Conservation (phyloP, 208 protist genomes). For the Trypanosoma caninum region DNA sequence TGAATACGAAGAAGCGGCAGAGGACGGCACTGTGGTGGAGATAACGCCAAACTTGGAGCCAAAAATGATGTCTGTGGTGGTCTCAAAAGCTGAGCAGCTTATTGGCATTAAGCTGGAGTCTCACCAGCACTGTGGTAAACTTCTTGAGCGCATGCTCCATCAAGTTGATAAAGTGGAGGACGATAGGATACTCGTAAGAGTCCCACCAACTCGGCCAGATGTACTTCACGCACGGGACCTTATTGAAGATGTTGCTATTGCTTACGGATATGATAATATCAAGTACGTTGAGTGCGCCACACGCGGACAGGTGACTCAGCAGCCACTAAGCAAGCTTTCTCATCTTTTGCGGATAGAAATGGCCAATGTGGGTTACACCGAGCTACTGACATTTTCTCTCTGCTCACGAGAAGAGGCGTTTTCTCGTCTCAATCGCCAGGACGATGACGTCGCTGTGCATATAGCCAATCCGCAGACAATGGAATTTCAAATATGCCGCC, state of each 20-base stretch:
- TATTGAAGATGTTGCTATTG: slow-evolving; percentile 98
- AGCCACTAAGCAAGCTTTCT: slow-evolving; percentile 91
- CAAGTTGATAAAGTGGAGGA: slow-evolving; percentile 43
- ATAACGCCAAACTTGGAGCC: slow-evolving; percentile 71
- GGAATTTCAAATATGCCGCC: slow-evolving; percentile 95
- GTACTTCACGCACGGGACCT: slow-evolving; percentile 96
- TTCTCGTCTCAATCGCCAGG: slow-evolving; percentile 57
- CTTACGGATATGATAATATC: slow-evolving; percentile 98
- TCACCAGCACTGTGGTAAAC: slow-evolving; percentile 54
- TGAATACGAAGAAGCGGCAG: slow-evolving; percentile 61
- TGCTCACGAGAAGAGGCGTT: slow-evolving; percentile 93
- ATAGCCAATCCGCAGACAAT: slow-evolving; percentile 93
- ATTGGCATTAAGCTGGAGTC: slow-evolving; percentile 88
- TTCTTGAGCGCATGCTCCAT: slow-evolving; percentile 94
- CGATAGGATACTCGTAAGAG: slow-evolving; percentile 70
- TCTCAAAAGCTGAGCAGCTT: slow-evolving; percentile 78
- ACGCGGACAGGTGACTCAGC: slow-evolving; percentile 84
- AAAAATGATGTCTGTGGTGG: slow-evolving; percentile 37
- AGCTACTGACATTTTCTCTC: slow-evolving; percentile 95
- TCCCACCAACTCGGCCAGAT: slow-evolving; percentile 93
- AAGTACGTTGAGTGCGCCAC: slow-evolving; percentile 69
- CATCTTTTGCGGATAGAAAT: slow-evolving; percentile 93
- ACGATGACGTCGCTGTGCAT: slow-evolving; percentile 81
- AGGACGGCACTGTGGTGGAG: slow-evolving; percentile 57
- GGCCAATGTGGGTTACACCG: slow-evolving; percentile 94